Conservation (phyloP, 2,329 filamentous ascomycete genomes). For the Ilyonectria robusta region DNA sequence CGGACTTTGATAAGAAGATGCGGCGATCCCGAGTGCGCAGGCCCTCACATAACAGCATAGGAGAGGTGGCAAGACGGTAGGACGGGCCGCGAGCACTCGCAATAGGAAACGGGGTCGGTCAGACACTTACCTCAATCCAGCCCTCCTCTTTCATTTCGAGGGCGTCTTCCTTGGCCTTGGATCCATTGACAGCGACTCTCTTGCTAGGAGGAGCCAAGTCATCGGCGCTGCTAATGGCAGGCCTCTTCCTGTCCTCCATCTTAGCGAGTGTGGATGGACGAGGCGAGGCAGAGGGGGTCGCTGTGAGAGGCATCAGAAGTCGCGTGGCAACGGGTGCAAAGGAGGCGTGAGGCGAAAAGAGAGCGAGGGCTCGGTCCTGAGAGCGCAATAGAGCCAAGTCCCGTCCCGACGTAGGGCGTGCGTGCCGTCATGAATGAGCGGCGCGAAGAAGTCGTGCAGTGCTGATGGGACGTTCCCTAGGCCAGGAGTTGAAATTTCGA, state of each 20-base stretch:
- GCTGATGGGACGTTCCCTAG: slow-evolving; percentile 53
- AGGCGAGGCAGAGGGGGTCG: slow-evolving; percentile 77
- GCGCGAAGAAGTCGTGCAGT: slow-evolving; percentile 50
- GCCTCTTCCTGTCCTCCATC: slow-evolving; percentile 99
- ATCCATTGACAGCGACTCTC: slow-evolving; percentile 90
- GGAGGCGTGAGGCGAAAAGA: slow-evolving; percentile 55
- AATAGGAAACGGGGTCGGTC: slow-evolving; percentile 50
- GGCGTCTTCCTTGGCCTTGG: slow-evolving; percentile 69
- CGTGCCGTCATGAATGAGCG: slow-evolving; percentile 54
- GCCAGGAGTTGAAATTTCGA: slow-evolving; percentile 62
- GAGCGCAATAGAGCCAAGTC: slow-evolving; percentile 53
- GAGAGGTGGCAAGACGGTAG: slow-evolving; percentile 23
- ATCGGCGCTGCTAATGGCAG: slow-evolving; percentile 83
- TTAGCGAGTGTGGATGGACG: slow-evolving; percentile 88
- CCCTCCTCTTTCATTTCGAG: slow-evolving; percentile 71
- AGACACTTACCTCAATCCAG: slow-evolving; percentile 76
- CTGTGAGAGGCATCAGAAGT: slow-evolving; percentile 90
- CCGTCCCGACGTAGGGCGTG: slow-evolving; percentile 51
- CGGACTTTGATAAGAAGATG: slow-evolving; percentile 47
- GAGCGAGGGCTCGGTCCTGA: slow-evolving; percentile 47
- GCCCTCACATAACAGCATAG: slow-evolving; percentile 28
- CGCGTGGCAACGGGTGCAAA: slow-evolving; percentile 55
- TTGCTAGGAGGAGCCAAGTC: slow-evolving; percentile 92
- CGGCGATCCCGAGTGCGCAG: slow-evolving; percentile 39
- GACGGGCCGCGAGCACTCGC: slow-evolving; percentile 32